Base-by-base conservation (phyloP, 257 asterid genomes). In the Nicotiana knightiana region DNA sequence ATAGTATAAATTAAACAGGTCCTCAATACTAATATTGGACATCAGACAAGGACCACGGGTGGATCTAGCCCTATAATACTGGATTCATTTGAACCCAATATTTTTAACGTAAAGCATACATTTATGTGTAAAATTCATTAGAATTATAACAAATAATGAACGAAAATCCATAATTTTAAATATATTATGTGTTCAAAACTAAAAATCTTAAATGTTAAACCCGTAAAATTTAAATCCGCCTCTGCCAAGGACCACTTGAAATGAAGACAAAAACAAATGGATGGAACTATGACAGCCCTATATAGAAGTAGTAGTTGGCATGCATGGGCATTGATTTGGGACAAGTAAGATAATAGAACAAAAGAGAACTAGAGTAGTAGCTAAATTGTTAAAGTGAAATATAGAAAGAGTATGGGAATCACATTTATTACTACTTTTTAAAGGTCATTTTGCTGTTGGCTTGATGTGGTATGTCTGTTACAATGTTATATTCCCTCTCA, bases 381-480 rank as follows among this genome's bases (percentile, higher is more conserved):
- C 43, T 37, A n/a, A 39, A 1, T 10, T 70, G 33, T 70, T 70
- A 70, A 39, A 70, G 58, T 70, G 77, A 70, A 70, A 43, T 70
- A 8, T 39, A 43, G 28, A 21, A 70, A 51, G 33, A 13, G 16
- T 70, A 70, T 62, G 32, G 61, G 75, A 76, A 67, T 84, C 78
- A 80, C 81, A 84, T 84, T 84, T 82, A 85, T 84, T 81, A 85
- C 21, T 85, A 80, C 39, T 76, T 48, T 82, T 80, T 65, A 43
- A 9, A 66, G 86, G 58, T 80, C 80, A 81, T 63, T 77, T 59
- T 83, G 53, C 82, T 83, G 83, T 83, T 86, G 86, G 82, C 57
- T 84, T 68, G 84, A 76, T 68, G 84, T 79, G 87, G 87, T 43
- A 81, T 85, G 90, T 89, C 87, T 81, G 83, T 55, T 54, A 86